A percentile compares a stretch with the other conserved stretches of the same genome.
phyloP scores from a whole-genome alignment of 306 rosid species.

The Trifolium repens region DNA sequence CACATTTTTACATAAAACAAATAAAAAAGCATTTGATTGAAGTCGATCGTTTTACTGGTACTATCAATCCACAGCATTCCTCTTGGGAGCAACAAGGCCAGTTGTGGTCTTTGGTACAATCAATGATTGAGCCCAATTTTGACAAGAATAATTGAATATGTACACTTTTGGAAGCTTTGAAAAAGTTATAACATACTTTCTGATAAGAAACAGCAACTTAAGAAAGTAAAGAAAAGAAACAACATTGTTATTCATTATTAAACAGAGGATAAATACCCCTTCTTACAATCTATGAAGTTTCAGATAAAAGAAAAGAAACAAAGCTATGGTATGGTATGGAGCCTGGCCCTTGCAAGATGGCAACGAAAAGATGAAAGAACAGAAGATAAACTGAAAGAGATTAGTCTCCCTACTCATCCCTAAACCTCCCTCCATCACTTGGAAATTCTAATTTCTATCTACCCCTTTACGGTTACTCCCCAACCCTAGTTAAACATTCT shows the following conservation, averaged over 20 bases:
- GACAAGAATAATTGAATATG: background rate
- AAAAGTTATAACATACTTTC: background rate
- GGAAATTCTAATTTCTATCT: background rate
- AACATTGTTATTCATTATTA: background rate
- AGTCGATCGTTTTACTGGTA: background rate
- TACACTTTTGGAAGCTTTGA: background rate
- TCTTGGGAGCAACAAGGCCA: background rate
- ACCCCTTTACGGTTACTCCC: background rate
- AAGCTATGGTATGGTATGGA: background rate
- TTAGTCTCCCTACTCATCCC: conserved; percentile 13
- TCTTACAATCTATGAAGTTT: background rate
- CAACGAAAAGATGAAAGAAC: background rate
- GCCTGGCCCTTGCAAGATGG: background rate
- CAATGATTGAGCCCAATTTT: background rate
- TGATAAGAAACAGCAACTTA: conserved; percentile 1
- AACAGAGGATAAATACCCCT: background rate
- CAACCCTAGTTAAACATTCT: background rate
- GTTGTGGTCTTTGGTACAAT: background rate
- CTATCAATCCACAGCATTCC: conserved; percentile 8
- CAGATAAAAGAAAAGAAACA: background rate
- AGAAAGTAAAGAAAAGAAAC: background rate
- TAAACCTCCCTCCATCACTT: background rate
- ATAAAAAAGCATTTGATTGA: background rate
- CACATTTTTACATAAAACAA: background rate
- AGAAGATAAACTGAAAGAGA: conserved; percentile 4